These are phyloP conservation scores for Mycocentrospora acerina DNA, from an alignment of 2,329 filamentous ascomycete species.

Conservation along the genomic window DNA sequence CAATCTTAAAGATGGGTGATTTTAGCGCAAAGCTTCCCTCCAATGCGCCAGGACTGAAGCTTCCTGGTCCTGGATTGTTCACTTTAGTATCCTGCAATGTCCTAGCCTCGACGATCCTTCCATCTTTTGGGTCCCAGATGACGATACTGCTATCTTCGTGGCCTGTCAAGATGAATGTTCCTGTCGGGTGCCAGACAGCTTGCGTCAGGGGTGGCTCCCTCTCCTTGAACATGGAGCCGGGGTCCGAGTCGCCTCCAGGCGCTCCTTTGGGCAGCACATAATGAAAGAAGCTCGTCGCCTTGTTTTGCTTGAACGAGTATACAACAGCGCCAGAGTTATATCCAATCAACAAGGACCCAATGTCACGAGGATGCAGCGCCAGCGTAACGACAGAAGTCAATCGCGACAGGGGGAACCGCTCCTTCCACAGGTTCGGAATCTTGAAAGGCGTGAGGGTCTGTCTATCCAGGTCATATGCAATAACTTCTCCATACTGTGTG, in stretches of 20 bases:
- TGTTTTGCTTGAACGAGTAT: constrained; percentile 93
- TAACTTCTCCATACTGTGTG: constrained; percentile 76
- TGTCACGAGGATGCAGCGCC: constrained; percentile 85
- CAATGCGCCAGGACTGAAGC: constrained; percentile 44
- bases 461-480: constrained; percentile 91
- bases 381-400: constrained; percentile 71
- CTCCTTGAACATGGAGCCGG: constrained; percentile 59
- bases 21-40: constrained; percentile 61
- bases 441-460: constrained; percentile 74
- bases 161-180: constrained; percentile 81
- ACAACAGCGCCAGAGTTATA: constrained; percentile 85
- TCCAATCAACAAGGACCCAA: constrained; percentile 87
- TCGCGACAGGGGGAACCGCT: constrained; percentile 67
- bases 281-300: constrained; percentile 74
- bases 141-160: constrained; percentile 91
- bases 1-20: constrained; percentile 74
- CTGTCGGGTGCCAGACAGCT: constrained; percentile 91
- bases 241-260: constrained; percentile 73
- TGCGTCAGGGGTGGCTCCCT: constrained; percentile 77
- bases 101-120: constrained; percentile 77
- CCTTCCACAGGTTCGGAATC: constrained; percentile 84
- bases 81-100: constrained; percentile 75
- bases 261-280: constrained; percentile 82
- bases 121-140: constrained; percentile 92
- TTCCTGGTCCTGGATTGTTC: constrained; percentile 61